Evolutionary conservation across 2,329 filamentous ascomycete species (phyloP), one percentile per base, ranked within the genome.

Genomic region (Scolecobasidium constrictum): DNA sequence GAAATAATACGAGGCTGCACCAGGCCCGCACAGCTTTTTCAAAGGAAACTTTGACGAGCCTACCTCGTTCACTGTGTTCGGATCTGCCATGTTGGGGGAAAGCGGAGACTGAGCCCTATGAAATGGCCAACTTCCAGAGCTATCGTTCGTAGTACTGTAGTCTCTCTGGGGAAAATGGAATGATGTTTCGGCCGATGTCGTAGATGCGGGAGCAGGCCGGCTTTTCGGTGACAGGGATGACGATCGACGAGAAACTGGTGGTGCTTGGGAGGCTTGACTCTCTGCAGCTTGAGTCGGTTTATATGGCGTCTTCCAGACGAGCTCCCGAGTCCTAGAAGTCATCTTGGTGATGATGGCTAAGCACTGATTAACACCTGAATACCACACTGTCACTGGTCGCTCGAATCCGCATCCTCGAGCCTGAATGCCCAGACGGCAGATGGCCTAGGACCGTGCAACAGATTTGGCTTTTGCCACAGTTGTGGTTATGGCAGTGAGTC

Each of bases 111-210:
- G 16, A 33, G 18, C 6, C 42, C 9, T 12, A 5, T 12, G 6
- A 23, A 13, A 13, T 9, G 38, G 26, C 26, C 26, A 31, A 31
- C 9, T n/a, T n/a, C n/a, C n/a, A 37, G 37, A 38, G 26, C 26
- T 42, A 28, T 12, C 37, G 7, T 52, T 44, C 12, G 50, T 53
- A 16, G n/a, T n/a, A 51, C 45, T 26, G 42, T 38, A 5, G 52
- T 54, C 16, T 48, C 45, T 13, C 42, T 41, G n/a, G 52, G 56
- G 38, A 50, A 49, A 4, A 50, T 47, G 18, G 52, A 55, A 49
- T 31, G 26, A 31, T 11, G 13, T n/a, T n/a, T n/a, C n/a, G n/a
- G n/a, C n/a, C n/a, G n/a, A n/a, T n/a, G n/a, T n/a, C n/a, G n/a
- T n/a, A n/a, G n/a, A n/a, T n/a, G n/a, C n/a, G n/a, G n/a, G n/a